Conservation (phyloP, 768 basidiomycete species). For the Goffeauzyma gilvescens region DNA sequence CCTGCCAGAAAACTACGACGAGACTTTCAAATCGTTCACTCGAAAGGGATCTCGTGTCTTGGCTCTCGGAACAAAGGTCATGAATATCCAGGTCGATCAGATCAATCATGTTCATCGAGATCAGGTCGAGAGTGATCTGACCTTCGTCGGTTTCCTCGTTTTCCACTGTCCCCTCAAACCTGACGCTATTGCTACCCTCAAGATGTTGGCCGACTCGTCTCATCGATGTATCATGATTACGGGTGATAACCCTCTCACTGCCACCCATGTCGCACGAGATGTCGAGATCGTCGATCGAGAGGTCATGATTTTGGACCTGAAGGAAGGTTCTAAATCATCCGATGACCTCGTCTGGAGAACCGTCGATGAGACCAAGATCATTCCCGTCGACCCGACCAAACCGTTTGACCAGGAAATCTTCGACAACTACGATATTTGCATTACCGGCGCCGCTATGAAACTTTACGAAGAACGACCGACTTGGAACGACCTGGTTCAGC, state of each 20-base stretch:
- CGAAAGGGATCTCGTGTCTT: constrained; percentile 81
- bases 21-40: constrained; percentile 87
- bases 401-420: constrained; percentile 63
- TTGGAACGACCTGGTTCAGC: constrained; percentile 67
- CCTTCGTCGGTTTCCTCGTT: constrained; percentile 88
- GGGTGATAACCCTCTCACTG: constrained; percentile 93
- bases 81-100: constrained; percentile 63
- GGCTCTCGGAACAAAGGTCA: constrained; percentile 72
- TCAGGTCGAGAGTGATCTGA: constrained; percentile 54
- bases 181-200: constrained; percentile 74
- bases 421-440: constrained; percentile 79
- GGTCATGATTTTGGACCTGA: constrained; percentile 73
- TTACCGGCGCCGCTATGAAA: constrained; percentile 83
- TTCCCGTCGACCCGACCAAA: constrained; percentile 60
- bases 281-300: constrained; percentile 96
- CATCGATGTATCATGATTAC: constrained; percentile 99
- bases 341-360: constrained; percentile 76
- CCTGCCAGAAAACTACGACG: constrained; percentile 68
- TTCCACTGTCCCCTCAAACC: constrained; percentile 95
- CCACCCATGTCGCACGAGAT: constrained; percentile 82
- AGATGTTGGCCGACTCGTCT: constrained; percentile 87
- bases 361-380: constrained; percentile 76
- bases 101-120: constrained; percentile 75
- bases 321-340: constrained; percentile 55
- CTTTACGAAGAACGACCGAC: constrained; percentile 52